phyloP scores from a whole-genome alignment of 176 grass and related monocot species.

The Ampelocalamus luodianensis region DNA sequence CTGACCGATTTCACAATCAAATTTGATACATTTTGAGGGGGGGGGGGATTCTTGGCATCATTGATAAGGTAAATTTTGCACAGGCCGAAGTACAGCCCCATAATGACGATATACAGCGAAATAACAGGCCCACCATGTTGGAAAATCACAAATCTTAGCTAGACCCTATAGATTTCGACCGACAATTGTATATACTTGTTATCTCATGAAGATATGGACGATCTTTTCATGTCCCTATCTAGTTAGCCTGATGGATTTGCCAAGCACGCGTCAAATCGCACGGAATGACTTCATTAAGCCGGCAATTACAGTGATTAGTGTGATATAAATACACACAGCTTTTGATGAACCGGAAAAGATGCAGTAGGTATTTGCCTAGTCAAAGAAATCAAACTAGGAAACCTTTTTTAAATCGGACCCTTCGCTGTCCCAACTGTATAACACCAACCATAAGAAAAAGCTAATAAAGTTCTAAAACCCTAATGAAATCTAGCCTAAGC shows the following conservation, averaged over 20 bases:
- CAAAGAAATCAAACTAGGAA: background rate
- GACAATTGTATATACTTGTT: background rate
- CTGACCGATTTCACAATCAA: background rate
- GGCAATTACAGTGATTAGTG: constrained; percentile 4
- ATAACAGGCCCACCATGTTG: background rate
- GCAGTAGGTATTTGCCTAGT: background rate
- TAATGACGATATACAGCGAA: background rate
- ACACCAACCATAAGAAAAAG: constrained; percentile 31
- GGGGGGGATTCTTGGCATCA: too few species aligned
- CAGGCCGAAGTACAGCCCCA: background rate
- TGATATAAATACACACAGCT: background rate
- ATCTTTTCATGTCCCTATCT: constrained; percentile 16
- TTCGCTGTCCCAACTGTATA: constrained; percentile 3
- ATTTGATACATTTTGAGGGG: too few species aligned
- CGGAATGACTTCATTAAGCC: constrained; percentile 24
- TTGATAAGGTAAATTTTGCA: background rate
- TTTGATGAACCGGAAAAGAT: background rate
- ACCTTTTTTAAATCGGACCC: background rate
- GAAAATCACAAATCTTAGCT: background rate
- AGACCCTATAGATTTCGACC: background rate
- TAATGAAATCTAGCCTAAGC: constrained; percentile 9
- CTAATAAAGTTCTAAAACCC: background rate
- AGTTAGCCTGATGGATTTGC: constrained; percentile 7
- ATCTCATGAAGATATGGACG: background rate
- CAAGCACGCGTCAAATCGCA: constrained; percentile 31